These are phyloP conservation scores for Metschnikowia continentalis DNA, from an alignment of 805 yeast species.

Conservation along the genomic window DNA sequence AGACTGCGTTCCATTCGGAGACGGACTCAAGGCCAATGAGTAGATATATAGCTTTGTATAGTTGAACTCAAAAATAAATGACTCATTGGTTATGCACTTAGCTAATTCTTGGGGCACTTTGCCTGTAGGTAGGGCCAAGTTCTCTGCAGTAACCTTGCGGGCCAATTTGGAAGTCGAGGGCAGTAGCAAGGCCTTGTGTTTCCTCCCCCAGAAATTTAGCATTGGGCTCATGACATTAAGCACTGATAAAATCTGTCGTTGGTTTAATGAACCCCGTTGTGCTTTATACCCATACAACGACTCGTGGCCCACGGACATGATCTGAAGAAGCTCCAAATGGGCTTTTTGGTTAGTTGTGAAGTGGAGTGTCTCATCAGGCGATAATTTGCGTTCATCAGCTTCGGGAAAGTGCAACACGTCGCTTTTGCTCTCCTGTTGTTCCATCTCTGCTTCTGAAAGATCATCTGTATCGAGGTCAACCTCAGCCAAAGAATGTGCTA, in stretches of 20 bases:
- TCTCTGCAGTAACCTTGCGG: conserved; percentile 26
- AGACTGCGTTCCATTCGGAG: conserved; percentile 19
- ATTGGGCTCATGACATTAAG: conserved; percentile 72
- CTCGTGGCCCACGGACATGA: conserved; percentile 79
- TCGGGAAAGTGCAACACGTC: conserved; percentile 30
- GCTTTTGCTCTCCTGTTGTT: conserved; percentile 20
- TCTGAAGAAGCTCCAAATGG: conserved; percentile 71
- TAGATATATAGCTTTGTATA: conserved; percentile 81
- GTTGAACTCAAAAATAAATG: conserved; percentile 75
- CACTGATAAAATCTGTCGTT: conserved; percentile 65
- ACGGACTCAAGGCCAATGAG: conserved; percentile 67
- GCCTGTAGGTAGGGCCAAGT: conserved; percentile 27
- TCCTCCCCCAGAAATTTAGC: conserved; percentile 71
- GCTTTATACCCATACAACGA: conserved; percentile 69
- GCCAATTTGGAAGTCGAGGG: conserved; percentile 43
- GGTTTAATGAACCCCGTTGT: conserved; percentile 47
- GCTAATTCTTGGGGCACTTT: conserved; percentile 37
- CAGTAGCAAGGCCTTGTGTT: conserved; percentile 52
- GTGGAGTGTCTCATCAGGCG: conserved; percentile 30
- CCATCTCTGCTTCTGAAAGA: conserved; percentile 32
- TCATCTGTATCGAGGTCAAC: conserved; percentile 51
- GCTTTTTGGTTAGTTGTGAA: conserved; percentile 69
- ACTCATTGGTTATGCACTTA: conserved; percentile 55
- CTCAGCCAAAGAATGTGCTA: conserved; percentile 68
- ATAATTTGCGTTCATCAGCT: conserved; percentile 21